Evolutionary conservation across 257 asterid species (phyloP), one percentile per base, ranked within the genome.

Genomic region (Nicotiana undulata): DNA sequence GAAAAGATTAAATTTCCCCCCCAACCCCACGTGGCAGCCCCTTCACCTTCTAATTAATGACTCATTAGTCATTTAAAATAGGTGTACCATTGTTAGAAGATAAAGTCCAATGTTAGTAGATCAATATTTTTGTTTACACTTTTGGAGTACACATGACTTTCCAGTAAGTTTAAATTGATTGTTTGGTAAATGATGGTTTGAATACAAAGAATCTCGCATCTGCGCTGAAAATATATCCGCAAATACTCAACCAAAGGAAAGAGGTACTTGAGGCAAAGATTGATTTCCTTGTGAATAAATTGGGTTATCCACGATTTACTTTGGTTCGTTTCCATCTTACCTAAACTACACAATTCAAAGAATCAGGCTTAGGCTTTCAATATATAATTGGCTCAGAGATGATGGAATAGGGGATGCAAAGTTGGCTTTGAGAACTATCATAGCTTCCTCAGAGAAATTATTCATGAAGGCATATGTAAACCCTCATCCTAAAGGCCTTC

Each of bases 381-480:
- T 86, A 85, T 89, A 94, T 81, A 75, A 83, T 78, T 94, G 98
- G 98, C 97, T 94, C 29, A 85, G 74, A 78, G 91, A 85, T 53
- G 80, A 85, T 83, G 84, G 87, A 40, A 77, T 34, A 17, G 92
- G 81, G 63, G 88, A 85, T 13, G 84, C 85, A 2, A 82, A 85
- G 34, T 86, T 94, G 88, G 82, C 97, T 28, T 82, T 91, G 46
- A 92, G 93, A 90, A 89, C 98, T 59, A 85, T 93, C 63, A 52
- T 93, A 84, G 85, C 93, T 40, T 74, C 78, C 58, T 89, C 96
- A 4, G 97, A 92, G 3, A 82, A 84, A 58, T 31, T 29, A 28
- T 91, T 90, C 75, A 49, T 82, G 80, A 85, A 34, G 83, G 8
- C 80, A 32, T 93, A 90, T 63, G 97, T 93, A 46, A 79, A 86